Evolutionary conservation across 345 rosid species (phyloP).

Genomic region (Salix dunnii): DNA sequence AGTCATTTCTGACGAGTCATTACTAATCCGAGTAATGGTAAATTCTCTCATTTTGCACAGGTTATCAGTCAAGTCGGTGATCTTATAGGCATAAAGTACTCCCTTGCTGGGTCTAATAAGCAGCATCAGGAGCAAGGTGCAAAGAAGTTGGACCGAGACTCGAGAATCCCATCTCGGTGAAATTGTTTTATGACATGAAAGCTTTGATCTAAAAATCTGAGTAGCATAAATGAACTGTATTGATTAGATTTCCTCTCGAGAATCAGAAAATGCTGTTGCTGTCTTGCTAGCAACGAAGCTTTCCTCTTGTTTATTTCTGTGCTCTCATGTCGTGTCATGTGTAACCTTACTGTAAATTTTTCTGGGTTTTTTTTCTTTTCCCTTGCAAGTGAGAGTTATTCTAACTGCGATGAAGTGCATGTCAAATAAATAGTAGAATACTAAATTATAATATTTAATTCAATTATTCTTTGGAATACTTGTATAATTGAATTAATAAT

Average conservation of each 20-base stretch:
- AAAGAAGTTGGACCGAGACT: conserved; percentile 17
- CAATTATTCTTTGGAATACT: too few relatives aligned
- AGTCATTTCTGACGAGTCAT: neutral
- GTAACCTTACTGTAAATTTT: neutral
- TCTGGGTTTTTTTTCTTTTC: neutral
- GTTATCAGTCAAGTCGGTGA: conserved; percentile 77
- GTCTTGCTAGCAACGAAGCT: neutral
- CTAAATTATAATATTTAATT: too few relatives aligned
- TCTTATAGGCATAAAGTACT: conserved; percentile 74
- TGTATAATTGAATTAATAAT: too few relatives aligned
- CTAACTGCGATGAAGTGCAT: too few relatives aligned
- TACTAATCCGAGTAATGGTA: neutral
- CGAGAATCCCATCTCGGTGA: neutral
- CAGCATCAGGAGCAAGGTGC: conserved; percentile 24
- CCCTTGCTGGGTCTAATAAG: conserved; percentile 70
- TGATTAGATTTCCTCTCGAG: neutral
- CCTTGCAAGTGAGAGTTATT: neutral
- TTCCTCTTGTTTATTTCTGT: neutral
- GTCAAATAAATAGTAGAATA: too few relatives aligned
- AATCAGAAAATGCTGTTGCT: neutral
- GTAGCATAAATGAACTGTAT: neutral
- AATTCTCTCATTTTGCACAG: conserved; percentile 28
- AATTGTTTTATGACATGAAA: neutral
- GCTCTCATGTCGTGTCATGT: neutral
- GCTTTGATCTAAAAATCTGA: neutral